Conservation (phyloP, 1,284 basidiomycete species). For the Pterula multifida region DNA sequence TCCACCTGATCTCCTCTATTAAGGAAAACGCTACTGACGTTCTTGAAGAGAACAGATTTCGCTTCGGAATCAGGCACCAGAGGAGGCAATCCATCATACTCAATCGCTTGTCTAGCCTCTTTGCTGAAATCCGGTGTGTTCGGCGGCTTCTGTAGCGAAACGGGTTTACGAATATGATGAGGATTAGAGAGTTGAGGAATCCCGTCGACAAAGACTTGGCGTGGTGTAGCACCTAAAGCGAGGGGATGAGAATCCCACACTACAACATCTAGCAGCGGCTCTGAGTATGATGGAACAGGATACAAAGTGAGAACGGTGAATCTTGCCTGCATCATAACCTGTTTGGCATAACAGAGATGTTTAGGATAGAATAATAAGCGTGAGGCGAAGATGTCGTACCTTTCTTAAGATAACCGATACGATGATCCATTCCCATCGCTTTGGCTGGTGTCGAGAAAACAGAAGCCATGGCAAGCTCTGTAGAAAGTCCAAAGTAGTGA, state of each 20-base stretch:
- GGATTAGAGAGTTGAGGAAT: constrained; percentile 40
- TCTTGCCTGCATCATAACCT: constrained; percentile 22
- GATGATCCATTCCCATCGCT: constrained; percentile 51
- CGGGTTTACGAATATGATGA: constrained; percentile 32
- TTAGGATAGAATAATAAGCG: not conserved
- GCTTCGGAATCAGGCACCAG: constrained; percentile 23
- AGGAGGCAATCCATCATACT: constrained; percentile 57
- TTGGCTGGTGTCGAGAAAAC: constrained; percentile 57
- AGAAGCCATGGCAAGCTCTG: constrained; percentile 53
- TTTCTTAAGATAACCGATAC: constrained; percentile 47
- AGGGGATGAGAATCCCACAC: constrained; percentile 86
- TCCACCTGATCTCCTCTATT: not conserved
- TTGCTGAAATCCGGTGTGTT: constrained; percentile 50
- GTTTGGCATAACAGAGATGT: not conserved
- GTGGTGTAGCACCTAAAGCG: constrained; percentile 57
- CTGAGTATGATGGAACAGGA: constrained; percentile 9
- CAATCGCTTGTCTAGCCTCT: constrained; percentile 39
- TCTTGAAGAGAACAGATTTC: constrained; percentile 27
- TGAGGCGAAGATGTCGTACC: constrained; percentile 18
- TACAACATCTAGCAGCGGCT: constrained; percentile 48
- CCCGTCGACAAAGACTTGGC: constrained; percentile 61
- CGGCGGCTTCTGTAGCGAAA: constrained; percentile 36
- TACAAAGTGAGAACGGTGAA: constrained; percentile 16
- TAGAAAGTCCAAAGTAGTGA: constrained; percentile 62
- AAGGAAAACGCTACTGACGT: constrained; percentile 27